A percentile compares a stretch with the other conserved stretches of the same genome.
These are phyloP conservation scores for Desmodesmus armatus DNA, from an alignment of 139 green algal species.

Conservation along the genomic window DNA sequence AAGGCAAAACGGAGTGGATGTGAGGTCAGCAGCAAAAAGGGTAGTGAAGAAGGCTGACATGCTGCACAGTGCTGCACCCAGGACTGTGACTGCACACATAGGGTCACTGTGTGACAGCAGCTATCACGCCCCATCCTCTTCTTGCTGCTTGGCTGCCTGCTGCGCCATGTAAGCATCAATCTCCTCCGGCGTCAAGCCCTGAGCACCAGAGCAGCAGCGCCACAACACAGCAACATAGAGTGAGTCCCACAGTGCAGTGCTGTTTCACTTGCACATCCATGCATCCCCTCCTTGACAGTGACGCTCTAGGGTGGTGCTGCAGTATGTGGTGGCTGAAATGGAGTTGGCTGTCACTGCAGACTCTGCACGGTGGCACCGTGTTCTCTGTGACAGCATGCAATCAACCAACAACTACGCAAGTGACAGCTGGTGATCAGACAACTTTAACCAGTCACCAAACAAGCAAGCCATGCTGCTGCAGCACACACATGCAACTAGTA, in stretches of 20 bases:
- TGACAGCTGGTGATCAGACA: neutral
- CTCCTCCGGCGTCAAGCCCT: conserved; percentile 14
- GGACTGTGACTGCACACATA: too few relatives aligned
- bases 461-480: neutral
- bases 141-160: neutral
- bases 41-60: too few relatives aligned
- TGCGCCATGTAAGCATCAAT: conserved; percentile 5
- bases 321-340: too few relatives aligned
- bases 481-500: neutral
- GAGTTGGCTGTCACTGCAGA: neutral
- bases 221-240: neutral
- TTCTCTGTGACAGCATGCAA: neutral
- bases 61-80: too few relatives aligned
- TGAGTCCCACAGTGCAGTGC: neutral
- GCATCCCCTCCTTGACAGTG: too few relatives aligned
- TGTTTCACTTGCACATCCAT: too few relatives aligned
- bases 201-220: neutral
- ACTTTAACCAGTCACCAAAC: neutral
- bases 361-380: neutral
- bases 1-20: too few relatives aligned
- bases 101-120: too few relatives aligned
- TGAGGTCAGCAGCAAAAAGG: too few relatives aligned
- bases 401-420: conserved; percentile 51
- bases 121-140: too few relatives aligned
- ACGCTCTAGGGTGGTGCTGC: too few relatives aligned